phyloP scores from a whole-genome alignment of 345 rosid genomes.

The Lenwebbia sp. region DNA sequence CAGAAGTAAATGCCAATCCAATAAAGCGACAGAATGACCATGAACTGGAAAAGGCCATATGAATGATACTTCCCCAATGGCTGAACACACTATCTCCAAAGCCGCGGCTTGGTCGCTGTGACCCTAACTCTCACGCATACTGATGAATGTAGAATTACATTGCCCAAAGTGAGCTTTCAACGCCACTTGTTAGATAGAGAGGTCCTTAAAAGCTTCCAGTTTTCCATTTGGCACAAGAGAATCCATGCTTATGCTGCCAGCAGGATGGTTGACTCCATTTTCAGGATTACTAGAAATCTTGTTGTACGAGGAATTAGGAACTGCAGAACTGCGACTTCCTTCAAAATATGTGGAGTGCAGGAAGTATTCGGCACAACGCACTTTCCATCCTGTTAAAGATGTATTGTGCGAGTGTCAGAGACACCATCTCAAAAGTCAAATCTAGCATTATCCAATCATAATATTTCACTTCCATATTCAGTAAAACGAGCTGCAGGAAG shows the following conservation, averaged over 20 bases:
- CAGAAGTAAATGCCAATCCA: constrained; percentile 2
- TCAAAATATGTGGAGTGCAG: constrained; percentile 70
- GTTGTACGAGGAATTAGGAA: constrained; percentile 35
- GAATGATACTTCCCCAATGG: neutral
- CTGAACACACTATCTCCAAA: neutral
- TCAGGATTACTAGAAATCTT: constrained; percentile 25
- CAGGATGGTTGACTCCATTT: constrained; percentile 43
- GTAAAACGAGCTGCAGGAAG: neutral
- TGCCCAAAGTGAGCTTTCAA: neutral
- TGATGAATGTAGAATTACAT: neutral
- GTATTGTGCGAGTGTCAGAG: neutral
- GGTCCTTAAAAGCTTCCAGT: constrained; percentile 51
- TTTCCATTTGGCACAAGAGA: constrained; percentile 56
- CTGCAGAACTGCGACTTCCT: constrained; percentile 58
- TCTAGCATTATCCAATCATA: neutral
- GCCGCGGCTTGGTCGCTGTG: neutral
- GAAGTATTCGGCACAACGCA: constrained; percentile 53
- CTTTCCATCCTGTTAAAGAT: constrained; percentile 72
- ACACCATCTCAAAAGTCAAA: neutral
- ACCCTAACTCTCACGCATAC: neutral
- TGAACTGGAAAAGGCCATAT: neutral
- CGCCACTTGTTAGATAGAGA: constrained; percentile 17
- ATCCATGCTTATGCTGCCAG: constrained; percentile 24
- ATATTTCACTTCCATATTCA: neutral
- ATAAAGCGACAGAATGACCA: neutral